Evolutionary conservation across 1,284 basidiomycete genomes (phyloP).

Genomic region (Papiliotrema nemorosa): DNA sequence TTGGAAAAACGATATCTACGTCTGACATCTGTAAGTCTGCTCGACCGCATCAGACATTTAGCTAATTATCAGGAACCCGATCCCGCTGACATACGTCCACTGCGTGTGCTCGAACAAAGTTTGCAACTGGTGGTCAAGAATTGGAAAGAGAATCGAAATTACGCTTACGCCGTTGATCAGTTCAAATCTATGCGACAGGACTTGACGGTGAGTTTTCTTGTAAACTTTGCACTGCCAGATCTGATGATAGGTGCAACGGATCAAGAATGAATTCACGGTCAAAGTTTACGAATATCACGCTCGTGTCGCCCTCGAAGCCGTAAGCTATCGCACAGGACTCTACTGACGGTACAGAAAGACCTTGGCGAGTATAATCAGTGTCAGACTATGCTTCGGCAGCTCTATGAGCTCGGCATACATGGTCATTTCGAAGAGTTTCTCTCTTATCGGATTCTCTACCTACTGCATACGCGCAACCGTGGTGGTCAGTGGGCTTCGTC

Average conservation of each 20-base stretch:
- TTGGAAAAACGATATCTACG: constrained; percentile 96
- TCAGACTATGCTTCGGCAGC: constrained; percentile 80
- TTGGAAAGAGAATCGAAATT: constrained; percentile 76
- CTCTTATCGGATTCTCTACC: constrained; percentile 94
- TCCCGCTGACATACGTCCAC: constrained; percentile 89
- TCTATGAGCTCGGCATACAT: constrained; percentile 88
- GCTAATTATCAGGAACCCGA: constrained; percentile 72
- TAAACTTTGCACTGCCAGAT: constrained; percentile 16
- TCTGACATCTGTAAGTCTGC: constrained; percentile 72
- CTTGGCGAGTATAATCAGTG: constrained; percentile 99
- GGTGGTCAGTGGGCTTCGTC: constrained; percentile 62
- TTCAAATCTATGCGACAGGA: constrained; percentile 98
- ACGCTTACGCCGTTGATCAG: constrained; percentile 94
- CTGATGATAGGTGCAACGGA: constrained; percentile 81
- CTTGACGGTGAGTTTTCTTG: constrained; percentile 69
- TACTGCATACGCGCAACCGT: constrained; percentile 88
- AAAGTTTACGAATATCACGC: constrained; percentile 98
- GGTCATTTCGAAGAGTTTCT: constrained; percentile 93
- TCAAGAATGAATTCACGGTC: constrained; percentile 98
- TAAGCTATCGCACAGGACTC: constrained; percentile 49
- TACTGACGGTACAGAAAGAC: constrained; percentile 62
- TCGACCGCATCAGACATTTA: background rate
- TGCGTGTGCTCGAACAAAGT: constrained; percentile 77
- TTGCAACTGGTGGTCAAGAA: constrained; percentile 81
- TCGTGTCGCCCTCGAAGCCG: constrained; percentile 90